Evolutionary conservation across 768 basidiomycete genomes (phyloP), one percentile per base, ranked within the genome.

Genomic region (Podaxis pistillaris): DNA sequence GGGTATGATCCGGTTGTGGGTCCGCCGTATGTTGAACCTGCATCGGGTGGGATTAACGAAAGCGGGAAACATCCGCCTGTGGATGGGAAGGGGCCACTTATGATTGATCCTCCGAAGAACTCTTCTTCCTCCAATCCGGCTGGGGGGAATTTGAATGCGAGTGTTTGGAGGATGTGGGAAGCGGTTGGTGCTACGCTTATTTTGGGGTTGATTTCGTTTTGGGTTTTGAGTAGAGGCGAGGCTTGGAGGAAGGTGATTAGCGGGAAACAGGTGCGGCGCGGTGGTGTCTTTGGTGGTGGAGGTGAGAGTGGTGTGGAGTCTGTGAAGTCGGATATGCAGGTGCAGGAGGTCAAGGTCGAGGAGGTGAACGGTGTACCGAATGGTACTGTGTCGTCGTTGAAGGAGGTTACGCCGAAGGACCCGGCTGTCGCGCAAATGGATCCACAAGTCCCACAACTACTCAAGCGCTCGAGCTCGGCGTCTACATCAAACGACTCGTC

Each of bases 161-260:
- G 41, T 22, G 13, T 22, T 0, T 58, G 49, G 15, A 58, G 58
- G 24, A 17, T 60, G 9, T 65, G 64, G 66, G 64, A 68, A 50
- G 52, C 37, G 36, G 40, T 60, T 6, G 49, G 66, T 26, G 52
- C 63, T 1, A 66, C 63, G 2, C 2, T 68, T 12, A 7, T 61
- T 1, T 38, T 70, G 55, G 66, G 66, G 0, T 13, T 67, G 15
- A 30, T 68, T 4, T 67, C 66, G 2, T 57, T 68, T n/a, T 68
- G 67, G 66, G 22, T 69, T 24, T 22, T 62, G 30, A 62, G 38
- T 17, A 61, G 62, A 56, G 41, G 58, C 0, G 37, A 30, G 15
- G 26, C 38, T 17, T 53, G 38, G 56, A 41, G 56, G 44, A 46
- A 46, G 44, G 44, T 17, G 17, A n/a, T 46, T 17, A 17, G 19